Base-by-base conservation (phyloP, 192 early-diverging fungal species). In the Ramicandelaber brevisporus region DNA sequence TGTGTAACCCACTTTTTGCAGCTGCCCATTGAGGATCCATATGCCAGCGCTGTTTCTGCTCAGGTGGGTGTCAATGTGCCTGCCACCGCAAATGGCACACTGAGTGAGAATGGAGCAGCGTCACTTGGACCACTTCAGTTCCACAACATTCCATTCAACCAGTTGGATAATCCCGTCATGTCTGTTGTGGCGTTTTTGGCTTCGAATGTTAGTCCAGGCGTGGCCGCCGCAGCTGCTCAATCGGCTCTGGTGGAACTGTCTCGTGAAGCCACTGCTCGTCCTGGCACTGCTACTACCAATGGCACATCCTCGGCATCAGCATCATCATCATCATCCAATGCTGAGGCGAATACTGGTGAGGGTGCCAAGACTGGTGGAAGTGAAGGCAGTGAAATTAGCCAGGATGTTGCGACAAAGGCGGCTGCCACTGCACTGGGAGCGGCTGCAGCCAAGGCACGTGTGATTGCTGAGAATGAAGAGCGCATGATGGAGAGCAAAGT, bases 141-240 rank as follows among this genome's bases (percentile, higher is more conserved):
- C 24, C 53, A 58, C 0, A 53, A 57, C 4, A 43, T 65, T 4
- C 84, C 87, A 0, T 84, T 93, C 37, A 62, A 59, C 20, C 59
- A 73, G 21, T 61, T 66, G 0, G 78, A 82, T 28, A 95, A 95
- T 37, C 92, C 92, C 0, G 66, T 88, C 4, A 69, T 98, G 72
- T 76, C 71, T 10, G 58, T 92, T 3, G 70, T 86, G 4, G 74
- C 87, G 0, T 90, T 86, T 30, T 56, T 98, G 38, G 73, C 82
- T 0, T 62, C 70, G 5, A 65, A 79, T 17, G 82, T 98, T 22
- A 70, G 71, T 43, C 84, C 88, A 0, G 67, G 74, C 11, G 75
- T 92, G 0, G 92, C 82, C 0, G 57, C 64, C 1, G 78, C 81
- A 0, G 83, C 80, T 4, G 84, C 88, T 4, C 70, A 85, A 44